phyloP scores from a whole-genome alignment of 2,329 filamentous ascomycete species.

The Monosporascus sp. region DNA sequence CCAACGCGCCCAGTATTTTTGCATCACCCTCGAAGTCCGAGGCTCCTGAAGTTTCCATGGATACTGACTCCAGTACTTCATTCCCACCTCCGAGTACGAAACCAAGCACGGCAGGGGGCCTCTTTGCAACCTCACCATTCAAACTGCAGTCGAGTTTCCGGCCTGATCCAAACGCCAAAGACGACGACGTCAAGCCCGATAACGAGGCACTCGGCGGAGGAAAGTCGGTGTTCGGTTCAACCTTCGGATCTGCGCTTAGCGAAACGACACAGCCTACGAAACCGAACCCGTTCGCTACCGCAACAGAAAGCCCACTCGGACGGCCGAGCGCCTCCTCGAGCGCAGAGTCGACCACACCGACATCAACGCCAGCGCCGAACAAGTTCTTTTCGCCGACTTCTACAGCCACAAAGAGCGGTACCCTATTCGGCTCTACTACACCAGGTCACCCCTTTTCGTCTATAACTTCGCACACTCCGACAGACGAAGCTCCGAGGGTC shows the following conservation, averaged over 20 bases:
- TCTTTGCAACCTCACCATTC: slow-evolving; percentile 53
- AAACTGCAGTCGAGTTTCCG: slow-evolving; percentile 65
- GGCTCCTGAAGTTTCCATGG: slow-evolving; percentile 27
- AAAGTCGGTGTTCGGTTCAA: slow-evolving; percentile 53
- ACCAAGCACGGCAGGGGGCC: slow-evolving; percentile 22
- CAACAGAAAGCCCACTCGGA: slow-evolving; percentile 14
- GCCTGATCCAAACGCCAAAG: slow-evolving; percentile 54
- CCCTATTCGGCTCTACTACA: slow-evolving; percentile 28
- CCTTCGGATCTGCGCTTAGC: slow-evolving; percentile 54
- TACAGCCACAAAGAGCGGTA: slow-evolving; percentile 24
- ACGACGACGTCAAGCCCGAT: slow-evolving; percentile 42
- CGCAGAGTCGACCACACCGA: slow-evolving; percentile 41
- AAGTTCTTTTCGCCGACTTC: slow-evolving; percentile 37
- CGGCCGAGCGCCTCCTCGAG: slow-evolving; percentile 11
- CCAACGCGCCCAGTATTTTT: slow-evolving; percentile 32
- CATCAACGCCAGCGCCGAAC: slow-evolving; percentile 44
- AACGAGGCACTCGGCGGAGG: slow-evolving; percentile 24
- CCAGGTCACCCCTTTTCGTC: slow-evolving; percentile 16
- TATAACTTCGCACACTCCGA: slow-evolving; percentile 13
- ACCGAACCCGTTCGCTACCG: slow-evolving; percentile 22
- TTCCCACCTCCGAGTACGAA: slow-evolving; percentile 36
- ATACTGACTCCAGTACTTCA: slow-evolving; percentile 27
- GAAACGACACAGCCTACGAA: slow-evolving; percentile 35
- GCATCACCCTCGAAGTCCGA: slow-evolving; percentile 29
- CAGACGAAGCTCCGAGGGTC: slow-evolving; percentile 24